Percentiles rank a stretch among this genome's conserved stretches.
Evolutionary conservation across 306 rosid species (phyloP).

Genomic region (Prunus campanulata): DNA sequence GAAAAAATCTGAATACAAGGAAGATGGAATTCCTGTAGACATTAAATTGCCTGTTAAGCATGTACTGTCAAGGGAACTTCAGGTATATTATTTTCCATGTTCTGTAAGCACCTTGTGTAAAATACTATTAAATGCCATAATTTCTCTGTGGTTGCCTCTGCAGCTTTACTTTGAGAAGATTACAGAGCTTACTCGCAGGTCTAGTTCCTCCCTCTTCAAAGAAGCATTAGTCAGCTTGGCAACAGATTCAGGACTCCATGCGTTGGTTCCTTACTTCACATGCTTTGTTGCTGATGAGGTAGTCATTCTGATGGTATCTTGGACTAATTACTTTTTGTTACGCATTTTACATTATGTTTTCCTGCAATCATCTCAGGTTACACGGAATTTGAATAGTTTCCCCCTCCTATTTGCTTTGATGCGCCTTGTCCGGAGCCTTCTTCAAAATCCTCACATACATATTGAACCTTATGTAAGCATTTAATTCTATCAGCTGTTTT

Average conservation of each 20-base stretch:
- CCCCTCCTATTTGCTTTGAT: slow-evolving; percentile 62
- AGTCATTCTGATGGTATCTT: slow-evolving; percentile 15
- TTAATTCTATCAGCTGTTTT: slow-evolving; percentile 6
- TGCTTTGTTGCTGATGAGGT: slow-evolving; percentile 88
- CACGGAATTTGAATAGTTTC: slow-evolving; percentile 51
- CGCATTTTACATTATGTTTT: slow-evolving; percentile 26
- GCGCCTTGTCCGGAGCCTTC: slow-evolving; percentile 74
- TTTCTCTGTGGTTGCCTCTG: slow-evolving; percentile 33
- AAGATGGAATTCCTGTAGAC: slow-evolving; percentile 68
- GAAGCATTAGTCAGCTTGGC: slow-evolving; percentile 76
- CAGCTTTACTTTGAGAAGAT: slow-evolving; percentile 86
- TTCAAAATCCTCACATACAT: slow-evolving; percentile 79
- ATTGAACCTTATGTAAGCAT: slow-evolving; percentile 83
- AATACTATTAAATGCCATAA: slow-evolving; percentile 9
- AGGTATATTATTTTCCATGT: slow-evolving; percentile 40
- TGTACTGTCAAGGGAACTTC: slow-evolving; percentile 75
- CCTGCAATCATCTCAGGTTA: slow-evolving; percentile 53
- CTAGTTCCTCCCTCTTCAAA: slow-evolving; percentile 57
- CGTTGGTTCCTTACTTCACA: slow-evolving; percentile 76
- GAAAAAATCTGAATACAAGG: slow-evolving; percentile 66
- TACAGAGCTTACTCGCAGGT: slow-evolving; percentile 55
- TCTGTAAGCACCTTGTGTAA: slow-evolving; percentile 6
- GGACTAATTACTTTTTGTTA: slow-evolving; percentile 19
- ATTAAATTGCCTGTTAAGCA: slow-evolving; percentile 72
- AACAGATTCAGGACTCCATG: slow-evolving; percentile 84